These are phyloP conservation scores for Chaetothyriales sp. DNA, from an alignment of 2,329 filamentous ascomycete genomes.

Conservation along the genomic window DNA sequence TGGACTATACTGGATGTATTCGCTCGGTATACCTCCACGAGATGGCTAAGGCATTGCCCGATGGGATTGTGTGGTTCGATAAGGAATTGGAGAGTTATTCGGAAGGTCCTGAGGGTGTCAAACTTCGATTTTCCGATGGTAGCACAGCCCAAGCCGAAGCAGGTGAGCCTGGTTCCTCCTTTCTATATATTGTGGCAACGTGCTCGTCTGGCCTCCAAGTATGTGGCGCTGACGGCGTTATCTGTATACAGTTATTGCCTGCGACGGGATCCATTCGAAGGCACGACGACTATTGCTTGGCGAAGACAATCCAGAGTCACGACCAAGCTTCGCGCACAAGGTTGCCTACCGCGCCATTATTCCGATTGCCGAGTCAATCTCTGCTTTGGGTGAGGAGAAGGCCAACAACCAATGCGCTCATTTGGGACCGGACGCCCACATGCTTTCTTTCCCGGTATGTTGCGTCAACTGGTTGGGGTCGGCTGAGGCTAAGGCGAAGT, in stretches of 20 bases:
- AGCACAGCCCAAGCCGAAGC: constrained; percentile 18
- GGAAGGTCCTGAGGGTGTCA: neutral
- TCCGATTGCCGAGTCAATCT: constrained; percentile 1
- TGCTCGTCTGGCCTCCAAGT: too few relatives aligned
- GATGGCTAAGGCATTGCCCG: too few relatives aligned
- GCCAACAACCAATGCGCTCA: constrained; percentile 18
- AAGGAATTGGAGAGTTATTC: neutral
- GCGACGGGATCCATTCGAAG: constrained; percentile 28
- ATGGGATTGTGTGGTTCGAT: too few relatives aligned
- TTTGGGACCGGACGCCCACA: neutral
- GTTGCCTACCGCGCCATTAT: constrained; percentile 16
- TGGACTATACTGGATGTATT: too few relatives aligned
- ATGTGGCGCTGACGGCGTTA: too few relatives aligned
- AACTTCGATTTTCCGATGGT: constrained; percentile 12
- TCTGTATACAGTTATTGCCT: too few relatives aligned
- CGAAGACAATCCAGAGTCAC: constrained; percentile 18
- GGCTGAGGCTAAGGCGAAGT: too few relatives aligned
- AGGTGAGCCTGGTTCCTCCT: too few relatives aligned
- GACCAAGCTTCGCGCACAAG: constrained; percentile 24
- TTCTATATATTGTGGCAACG: too few relatives aligned
- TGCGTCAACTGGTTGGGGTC: too few relatives aligned
- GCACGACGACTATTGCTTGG: constrained; percentile 19
- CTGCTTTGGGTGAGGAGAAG: constrained; percentile 10
- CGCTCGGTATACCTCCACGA: too few relatives aligned
- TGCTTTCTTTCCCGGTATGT: constrained; percentile 1